These are phyloP conservation scores for Thalassiosira profunda DNA, from an alignment of 108 stramenopile species.

Conservation along the genomic window DNA sequence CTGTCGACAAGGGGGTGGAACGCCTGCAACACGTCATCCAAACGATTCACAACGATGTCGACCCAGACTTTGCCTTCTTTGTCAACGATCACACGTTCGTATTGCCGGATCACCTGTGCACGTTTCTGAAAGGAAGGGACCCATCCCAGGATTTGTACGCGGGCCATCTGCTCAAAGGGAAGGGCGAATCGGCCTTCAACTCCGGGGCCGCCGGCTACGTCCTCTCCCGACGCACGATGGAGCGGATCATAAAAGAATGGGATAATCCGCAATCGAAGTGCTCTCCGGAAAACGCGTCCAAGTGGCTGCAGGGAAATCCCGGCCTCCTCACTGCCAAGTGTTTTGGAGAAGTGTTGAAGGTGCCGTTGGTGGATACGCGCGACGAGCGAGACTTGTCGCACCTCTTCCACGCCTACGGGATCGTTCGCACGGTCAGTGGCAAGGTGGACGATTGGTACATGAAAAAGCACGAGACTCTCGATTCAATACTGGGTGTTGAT, in stretches of 20 bases:
- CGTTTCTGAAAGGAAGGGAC: slow-evolving; percentile 60
- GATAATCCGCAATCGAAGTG: slow-evolving; percentile 63
- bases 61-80: slow-evolving; percentile 92
- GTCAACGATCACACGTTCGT: slow-evolving; percentile 95
- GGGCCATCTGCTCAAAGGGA: slow-evolving; percentile 77
- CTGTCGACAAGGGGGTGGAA: slow-evolving; percentile 66
- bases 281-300: slow-evolving; percentile 36
- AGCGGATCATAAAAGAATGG: slow-evolving; percentile 68
- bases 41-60: slow-evolving; percentile 54
- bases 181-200: slow-evolving; percentile 73
- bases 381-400: slow-evolving; percentile 59
- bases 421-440: slow-evolving; percentile 72
- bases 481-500: slow-evolving; percentile 50
- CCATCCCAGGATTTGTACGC: slow-evolving; percentile 73
- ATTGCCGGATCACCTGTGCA: slow-evolving; percentile 80
- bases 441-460: slow-evolving; percentile 87
- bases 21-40: slow-evolving; percentile 79
- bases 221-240: slow-evolving; percentile 77
- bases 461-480: slow-evolving; percentile 73
- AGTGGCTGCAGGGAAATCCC: slow-evolving; percentile 89
- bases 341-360: slow-evolving; percentile 55
- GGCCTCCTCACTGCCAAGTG: slow-evolving; percentile 77
- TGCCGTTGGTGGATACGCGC: slow-evolving; percentile 72
- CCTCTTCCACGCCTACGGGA: slow-evolving; percentile 77
- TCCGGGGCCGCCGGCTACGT: slow-evolving; percentile 91